A percentile compares a stretch with the other conserved stretches of the same genome.
Conservation (phyloP, 179 eudicot species). For the Amaranthus tricolor region DNA sequence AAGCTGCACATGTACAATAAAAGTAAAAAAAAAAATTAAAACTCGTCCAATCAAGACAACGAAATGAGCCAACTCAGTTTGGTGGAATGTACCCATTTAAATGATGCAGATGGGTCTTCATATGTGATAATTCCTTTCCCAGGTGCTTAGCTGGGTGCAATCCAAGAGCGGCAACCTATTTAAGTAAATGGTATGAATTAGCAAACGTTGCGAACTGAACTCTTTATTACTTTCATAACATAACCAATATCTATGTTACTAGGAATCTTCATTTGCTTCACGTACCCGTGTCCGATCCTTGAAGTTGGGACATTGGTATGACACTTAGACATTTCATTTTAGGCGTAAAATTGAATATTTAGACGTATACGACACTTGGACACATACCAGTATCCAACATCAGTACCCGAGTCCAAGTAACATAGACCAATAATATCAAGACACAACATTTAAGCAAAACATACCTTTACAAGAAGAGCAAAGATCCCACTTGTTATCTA, state of each 20-base stretch:
- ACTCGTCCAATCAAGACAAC: constrained; percentile 4
- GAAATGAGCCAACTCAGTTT: constrained; percentile 3
- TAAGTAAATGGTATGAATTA: constrained; percentile 16
- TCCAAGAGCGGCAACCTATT: constrained; percentile 95
- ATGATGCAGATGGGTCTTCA: constrained; percentile 70
- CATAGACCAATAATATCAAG: too few relatives aligned
- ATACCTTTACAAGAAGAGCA: constrained; percentile 87
- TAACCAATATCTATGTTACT: too few relatives aligned
- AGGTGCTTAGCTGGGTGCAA: constrained; percentile 82
- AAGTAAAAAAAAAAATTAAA: neutral
- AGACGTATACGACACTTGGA: too few relatives aligned
- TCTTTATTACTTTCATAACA: neutral
- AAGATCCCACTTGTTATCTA: constrained; percentile 68
- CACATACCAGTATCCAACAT: too few relatives aligned
- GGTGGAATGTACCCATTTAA: constrained; percentile 55
- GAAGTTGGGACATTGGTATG: too few relatives aligned
- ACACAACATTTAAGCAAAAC: neutral
- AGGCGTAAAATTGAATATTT: too few relatives aligned
- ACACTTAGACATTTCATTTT: too few relatives aligned
- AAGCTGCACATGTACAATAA: constrained; percentile 41
- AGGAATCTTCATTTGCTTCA: too few relatives aligned
- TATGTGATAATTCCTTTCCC: constrained; percentile 68
- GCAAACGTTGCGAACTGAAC: neutral
- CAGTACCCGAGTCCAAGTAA: too few relatives aligned
- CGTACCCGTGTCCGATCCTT: too few relatives aligned